Conservation (phyloP, 2,329 filamentous ascomycete genomes). For the Camptophora hylomeconis region DNA sequence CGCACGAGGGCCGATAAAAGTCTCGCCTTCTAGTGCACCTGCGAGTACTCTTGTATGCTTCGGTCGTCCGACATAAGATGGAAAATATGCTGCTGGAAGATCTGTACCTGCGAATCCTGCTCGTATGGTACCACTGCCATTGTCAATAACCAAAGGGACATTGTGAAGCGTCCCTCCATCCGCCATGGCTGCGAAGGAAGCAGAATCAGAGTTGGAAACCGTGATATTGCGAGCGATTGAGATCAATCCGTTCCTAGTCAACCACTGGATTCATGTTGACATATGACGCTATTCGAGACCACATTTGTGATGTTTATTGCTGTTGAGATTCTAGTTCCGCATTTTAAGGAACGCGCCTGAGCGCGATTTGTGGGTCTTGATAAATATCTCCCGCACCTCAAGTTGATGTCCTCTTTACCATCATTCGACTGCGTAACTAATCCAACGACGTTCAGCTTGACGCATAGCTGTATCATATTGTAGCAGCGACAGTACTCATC, state of each 20-base stretch:
- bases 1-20: conserved; percentile 89
- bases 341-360: background rate
- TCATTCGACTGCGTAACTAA: no score
- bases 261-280: no score
- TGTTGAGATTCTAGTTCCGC: background rate
- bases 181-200: conserved; percentile 9
- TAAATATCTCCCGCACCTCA: no score
- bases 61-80: conserved; percentile 88
- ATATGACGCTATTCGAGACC: background rate
- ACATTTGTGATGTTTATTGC: no score
- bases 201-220: background rate
- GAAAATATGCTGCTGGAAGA: conserved; percentile 90
- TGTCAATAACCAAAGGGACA: conserved; percentile 96
- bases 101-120: conserved; percentile 96
- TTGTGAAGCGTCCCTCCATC: conserved; percentile 58
- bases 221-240: background rate
- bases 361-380: no score
- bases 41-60: conserved; percentile 92
- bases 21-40: conserved; percentile 90
- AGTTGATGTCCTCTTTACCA: no score
- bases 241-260: no score
- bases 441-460: no score
- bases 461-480: no score
- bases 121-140: conserved; percentile 93
- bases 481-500: background rate